A percentile compares a stretch with the other conserved stretches of the same genome.
These are phyloP conservation scores for Micromonas commoda DNA, from an alignment of 139 green algal species.

Conservation along the genomic window DNA sequence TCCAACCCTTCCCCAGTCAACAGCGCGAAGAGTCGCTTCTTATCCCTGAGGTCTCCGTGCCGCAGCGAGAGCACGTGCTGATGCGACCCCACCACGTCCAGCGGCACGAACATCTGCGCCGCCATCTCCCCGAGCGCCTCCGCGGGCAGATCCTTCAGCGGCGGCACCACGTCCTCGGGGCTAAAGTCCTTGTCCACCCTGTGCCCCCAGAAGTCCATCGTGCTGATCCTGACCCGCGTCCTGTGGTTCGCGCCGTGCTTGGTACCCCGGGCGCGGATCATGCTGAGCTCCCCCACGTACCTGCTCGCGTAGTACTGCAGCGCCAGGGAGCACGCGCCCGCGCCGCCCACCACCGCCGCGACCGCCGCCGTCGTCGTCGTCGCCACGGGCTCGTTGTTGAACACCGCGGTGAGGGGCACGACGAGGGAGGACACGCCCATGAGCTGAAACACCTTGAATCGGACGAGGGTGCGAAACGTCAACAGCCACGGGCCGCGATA, in stretches of 20 bases:
- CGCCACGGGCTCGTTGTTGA: not conserved
- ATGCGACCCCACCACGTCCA: not conserved
- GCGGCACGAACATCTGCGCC: not conserved
- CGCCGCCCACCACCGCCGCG: not conserved
- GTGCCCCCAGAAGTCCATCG: constrained; percentile 22
- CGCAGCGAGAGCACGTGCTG: constrained; percentile 14
- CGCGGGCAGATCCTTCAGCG: not conserved
- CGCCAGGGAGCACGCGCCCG: not conserved
- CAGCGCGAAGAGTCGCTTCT: not conserved
- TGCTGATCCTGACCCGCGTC: constrained; percentile 5
- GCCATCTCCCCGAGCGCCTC: constrained; percentile 1
- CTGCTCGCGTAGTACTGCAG: not conserved
- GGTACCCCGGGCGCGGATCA: not conserved
- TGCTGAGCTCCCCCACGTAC: constrained; percentile 19
- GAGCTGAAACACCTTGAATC: constrained; percentile 15
- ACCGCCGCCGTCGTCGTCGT: not conserved
- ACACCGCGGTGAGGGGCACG: not conserved
- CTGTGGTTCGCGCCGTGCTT: not conserved
- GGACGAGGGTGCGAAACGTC: constrained; percentile 5
- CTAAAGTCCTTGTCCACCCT: not conserved
- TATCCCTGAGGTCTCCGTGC: constrained; percentile 1
- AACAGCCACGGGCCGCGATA: constrained; percentile 8
- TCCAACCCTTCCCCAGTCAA: not conserved
- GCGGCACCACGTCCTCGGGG: not conserved
- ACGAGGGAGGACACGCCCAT: not conserved